Conservation (phyloP, 1,284 basidiomycete genomes). For the Marasmius sp. region DNA sequence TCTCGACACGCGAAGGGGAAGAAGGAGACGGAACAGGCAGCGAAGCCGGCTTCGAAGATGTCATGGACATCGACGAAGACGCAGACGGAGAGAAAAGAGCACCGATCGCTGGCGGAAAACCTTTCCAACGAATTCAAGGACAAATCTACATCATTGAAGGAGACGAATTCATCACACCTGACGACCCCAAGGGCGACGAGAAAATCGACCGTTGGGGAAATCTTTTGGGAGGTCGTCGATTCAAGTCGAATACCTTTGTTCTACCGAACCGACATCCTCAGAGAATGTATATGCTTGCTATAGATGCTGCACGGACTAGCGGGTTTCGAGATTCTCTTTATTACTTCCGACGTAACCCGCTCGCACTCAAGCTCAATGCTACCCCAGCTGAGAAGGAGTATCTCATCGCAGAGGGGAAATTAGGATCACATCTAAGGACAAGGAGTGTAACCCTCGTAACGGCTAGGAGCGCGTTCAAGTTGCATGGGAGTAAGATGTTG, state of each 20-base stretch:
- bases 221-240: constrained; percentile 86
- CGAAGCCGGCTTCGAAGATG: constrained; percentile 39
- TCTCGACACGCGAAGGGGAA: constrained; percentile 49
- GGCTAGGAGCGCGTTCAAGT: constrained; percentile 90
- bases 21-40: constrained; percentile 40
- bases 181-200: constrained; percentile 85
- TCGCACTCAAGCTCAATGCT: constrained; percentile 88
- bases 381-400: constrained; percentile 88
- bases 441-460: constrained; percentile 93
- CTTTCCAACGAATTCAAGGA: constrained; percentile 74
- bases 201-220: constrained; percentile 89
- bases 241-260: constrained; percentile 87
- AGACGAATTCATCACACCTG: constrained; percentile 85
- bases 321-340: constrained; percentile 97
- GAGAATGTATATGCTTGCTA: constrained; percentile 91
- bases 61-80: constrained; percentile 39
- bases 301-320: constrained; percentile 93
- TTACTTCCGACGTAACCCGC: constrained; percentile 90
- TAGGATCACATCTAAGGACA: constrained; percentile 86
- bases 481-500: constrained; percentile 91
- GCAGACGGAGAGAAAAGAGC: constrained; percentile 50
- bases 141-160: constrained; percentile 78
- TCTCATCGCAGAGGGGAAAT: constrained; percentile 84
- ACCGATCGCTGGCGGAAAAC: constrained; percentile 58
- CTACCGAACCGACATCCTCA: constrained; percentile 82